Percentiles rank a stretch among this genome's conserved stretches.
These are phyloP conservation scores for Nothophaeocryptopus gaeumannii DNA, from an alignment of 2,329 filamentous ascomycete species.

Conservation along the genomic window DNA sequence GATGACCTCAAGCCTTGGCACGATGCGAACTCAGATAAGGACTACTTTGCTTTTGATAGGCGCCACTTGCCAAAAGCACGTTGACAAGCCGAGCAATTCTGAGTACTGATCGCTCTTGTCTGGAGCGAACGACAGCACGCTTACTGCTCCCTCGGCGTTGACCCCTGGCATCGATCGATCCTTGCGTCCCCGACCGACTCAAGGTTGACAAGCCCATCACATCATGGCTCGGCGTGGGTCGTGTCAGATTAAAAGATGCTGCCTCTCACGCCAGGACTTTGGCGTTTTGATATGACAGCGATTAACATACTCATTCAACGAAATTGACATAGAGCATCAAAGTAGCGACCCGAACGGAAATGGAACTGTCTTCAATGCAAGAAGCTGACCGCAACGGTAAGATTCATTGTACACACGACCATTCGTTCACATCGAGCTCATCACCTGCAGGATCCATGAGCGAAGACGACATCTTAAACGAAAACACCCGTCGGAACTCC, in stretches of 20 bases:
- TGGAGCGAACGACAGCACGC: no score
- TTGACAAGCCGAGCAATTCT: no score
- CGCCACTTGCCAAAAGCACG: no score
- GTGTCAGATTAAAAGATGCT: background rate
- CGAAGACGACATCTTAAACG: constrained; percentile 8
- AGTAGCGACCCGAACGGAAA: background rate
- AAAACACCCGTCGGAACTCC: constrained; percentile 18
- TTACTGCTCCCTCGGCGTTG: background rate
- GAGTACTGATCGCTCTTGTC: no score
- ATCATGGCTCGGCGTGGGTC: constrained; percentile 4
- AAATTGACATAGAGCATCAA: background rate
- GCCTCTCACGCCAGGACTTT: background rate
- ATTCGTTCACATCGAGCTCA: background rate
- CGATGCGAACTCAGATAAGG: no score
- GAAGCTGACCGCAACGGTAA: background rate
- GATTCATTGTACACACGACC: background rate
- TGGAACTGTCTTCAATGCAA: background rate
- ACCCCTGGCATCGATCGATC: constrained; percentile 6
- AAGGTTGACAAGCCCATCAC: background rate
- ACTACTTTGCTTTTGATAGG: no score
- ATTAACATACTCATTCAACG: no score
- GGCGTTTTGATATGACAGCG: background rate
- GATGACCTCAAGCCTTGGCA: no score
- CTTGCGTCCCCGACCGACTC: background rate
- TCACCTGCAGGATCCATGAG: background rate